These are phyloP conservation scores for Phlegmacium glaucopus DNA, from an alignment of 768 basidiomycete species.

Conservation along the genomic window DNA sequence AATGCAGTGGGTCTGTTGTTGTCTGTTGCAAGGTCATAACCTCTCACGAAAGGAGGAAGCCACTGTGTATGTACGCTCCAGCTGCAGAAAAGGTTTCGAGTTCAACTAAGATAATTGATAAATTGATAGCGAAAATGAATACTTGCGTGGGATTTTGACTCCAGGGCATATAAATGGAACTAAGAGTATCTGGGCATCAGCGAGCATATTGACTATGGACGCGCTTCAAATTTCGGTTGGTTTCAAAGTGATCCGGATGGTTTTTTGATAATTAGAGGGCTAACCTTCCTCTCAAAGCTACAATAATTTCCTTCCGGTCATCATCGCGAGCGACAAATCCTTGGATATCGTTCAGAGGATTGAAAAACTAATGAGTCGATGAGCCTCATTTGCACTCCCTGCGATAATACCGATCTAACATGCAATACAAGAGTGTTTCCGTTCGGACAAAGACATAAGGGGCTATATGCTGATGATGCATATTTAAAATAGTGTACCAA, in stretches of 20 bases:
- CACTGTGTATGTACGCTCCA: constrained; percentile 42
- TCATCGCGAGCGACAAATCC: constrained; percentile 47
- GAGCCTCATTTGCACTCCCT: neutral
- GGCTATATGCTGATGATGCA: constrained; percentile 46
- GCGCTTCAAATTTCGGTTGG: constrained; percentile 26
- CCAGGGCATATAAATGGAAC: constrained; percentile 44
- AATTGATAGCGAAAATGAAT: neutral
- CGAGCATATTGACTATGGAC: constrained; percentile 37
- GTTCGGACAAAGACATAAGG: constrained; percentile 46
- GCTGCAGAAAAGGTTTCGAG: constrained; percentile 26
- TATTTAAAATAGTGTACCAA: constrained; percentile 54
- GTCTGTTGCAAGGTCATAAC: neutral
- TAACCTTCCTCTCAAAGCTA: constrained; percentile 50
- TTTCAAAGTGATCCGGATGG: too few relatives aligned
- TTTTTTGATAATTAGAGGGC: constrained; percentile 5
- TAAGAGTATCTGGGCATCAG: constrained; percentile 39
- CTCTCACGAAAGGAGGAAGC: constrained; percentile 49
- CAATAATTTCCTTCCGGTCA: constrained; percentile 37
- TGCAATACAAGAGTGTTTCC: constrained; percentile 39
- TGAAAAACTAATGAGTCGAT: constrained; percentile 32
- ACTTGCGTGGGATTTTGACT: constrained; percentile 37
- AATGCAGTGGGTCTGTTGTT: neutral
- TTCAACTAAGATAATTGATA: too few relatives aligned
- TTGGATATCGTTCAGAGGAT: constrained; percentile 37
- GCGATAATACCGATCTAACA: constrained; percentile 21